Evolutionary conservation across 176 grass and related monocot species (phyloP).

Genomic region (Aegilops tauschii): DNA sequence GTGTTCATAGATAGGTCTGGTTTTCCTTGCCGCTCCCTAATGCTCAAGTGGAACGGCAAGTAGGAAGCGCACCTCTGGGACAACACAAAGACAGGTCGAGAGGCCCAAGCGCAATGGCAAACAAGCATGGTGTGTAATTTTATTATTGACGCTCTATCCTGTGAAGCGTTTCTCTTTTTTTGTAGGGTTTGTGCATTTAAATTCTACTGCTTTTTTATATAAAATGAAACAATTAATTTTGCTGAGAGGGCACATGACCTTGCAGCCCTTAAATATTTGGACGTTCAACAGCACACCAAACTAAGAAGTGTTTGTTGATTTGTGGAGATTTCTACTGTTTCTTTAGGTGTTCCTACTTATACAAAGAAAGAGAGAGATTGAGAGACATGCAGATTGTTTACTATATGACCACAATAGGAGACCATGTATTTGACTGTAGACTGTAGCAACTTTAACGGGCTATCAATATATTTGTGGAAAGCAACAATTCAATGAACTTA

Average conservation of each 20-base stretch:
- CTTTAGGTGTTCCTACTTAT: no score
- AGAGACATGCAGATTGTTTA: no score
- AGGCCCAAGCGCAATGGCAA: conserved; percentile 63
- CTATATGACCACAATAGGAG: no score
- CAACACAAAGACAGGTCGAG: conserved; percentile 54
- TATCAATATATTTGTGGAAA: no score
- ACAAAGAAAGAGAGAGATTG: no score
- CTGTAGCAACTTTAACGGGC: no score
- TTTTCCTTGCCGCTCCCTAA: no score
- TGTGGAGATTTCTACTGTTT: no score
- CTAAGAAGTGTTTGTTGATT: conserved; percentile 35
- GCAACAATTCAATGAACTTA: no score
- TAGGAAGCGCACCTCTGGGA: conserved; percentile 85
- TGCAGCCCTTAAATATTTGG: conserved; percentile 94
- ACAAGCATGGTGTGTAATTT: conserved; percentile 45
- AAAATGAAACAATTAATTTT: background rate
- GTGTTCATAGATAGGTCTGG: no score
- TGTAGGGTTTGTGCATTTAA: background rate
- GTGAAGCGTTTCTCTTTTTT: background rate
- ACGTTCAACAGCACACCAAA: conserved; percentile 50
- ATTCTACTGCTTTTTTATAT: background rate
- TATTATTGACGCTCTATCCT: background rate
- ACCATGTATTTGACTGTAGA: no score
- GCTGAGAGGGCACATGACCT: conserved; percentile 90
- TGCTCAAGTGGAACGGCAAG: conserved; percentile 74